Base-by-base conservation (phyloP, 2,329 filamentous ascomycete species). In the Calonectria montana region DNA sequence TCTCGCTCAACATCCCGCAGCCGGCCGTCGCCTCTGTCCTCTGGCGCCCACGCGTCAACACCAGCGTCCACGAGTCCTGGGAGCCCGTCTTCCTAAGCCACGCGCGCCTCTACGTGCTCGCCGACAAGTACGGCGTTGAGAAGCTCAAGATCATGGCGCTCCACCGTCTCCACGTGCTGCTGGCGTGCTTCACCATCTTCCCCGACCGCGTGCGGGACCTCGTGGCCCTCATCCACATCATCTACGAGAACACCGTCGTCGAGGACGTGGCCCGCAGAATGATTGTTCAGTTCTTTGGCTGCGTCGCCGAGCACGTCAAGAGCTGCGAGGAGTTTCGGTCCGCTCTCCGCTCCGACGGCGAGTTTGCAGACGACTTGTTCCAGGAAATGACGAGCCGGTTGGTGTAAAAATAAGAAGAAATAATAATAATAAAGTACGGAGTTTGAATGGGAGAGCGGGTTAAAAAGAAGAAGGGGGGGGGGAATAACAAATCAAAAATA, bases 51-150 rank as follows among this genome's bases (percentile, higher is more conserved):
- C 48, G 48, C 50, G 37, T 21, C 35, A 55, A 67, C 29, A 9
- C 8, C 16, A 35, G 25, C 18, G 31, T 55, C 4, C 15, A 50
- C 41, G 59, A 70, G 62, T 76, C 66, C 15, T 73, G 72, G 59
- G 39, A 41, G 3, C 64, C 67, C 29, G 68, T 78, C 64, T 77
- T 80, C 65, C 73, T 74, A 57, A 69, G 73, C 48, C 77, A 80
- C 62, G 72, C 72, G 6, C 72, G 72, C 4, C 73, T 80, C 7
- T 80, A 79, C 70, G 61, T 78, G 43, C 69, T 80, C 39, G 78
- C 77, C n/a, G 75, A 78, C 43, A 80, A 76, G 39, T 80, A 78
- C 65, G 72, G 45, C 21, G 53, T 80, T 29, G 48, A 74, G 18
- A 25, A 59, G 6, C 74, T 80, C 41, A 68, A 74, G 45, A 48